Percentiles rank a stretch among this genome's conserved stretches.
Evolutionary conservation across 2,329 filamentous ascomycete genomes (phyloP).

Genomic region (Paraconiothyrium sp.): DNA sequence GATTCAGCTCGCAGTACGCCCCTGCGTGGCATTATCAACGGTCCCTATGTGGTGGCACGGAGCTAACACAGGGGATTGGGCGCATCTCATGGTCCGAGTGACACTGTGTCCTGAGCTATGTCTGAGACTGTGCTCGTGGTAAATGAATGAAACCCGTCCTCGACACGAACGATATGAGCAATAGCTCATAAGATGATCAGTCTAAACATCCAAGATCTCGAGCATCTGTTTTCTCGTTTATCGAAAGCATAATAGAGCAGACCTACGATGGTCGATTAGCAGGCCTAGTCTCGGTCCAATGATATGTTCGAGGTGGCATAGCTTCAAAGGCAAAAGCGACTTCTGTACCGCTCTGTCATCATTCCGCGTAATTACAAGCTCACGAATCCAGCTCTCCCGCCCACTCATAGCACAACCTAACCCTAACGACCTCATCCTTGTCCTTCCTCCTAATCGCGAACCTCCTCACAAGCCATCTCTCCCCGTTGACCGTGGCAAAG

Average conservation of each 20-base stretch:
- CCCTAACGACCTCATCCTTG: constrained; percentile 38
- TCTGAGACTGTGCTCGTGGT: not conserved
- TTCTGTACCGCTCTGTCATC: not conserved
- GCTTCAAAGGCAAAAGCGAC: too few relatives aligned
- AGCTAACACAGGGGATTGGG: not conserved
- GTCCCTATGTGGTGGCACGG: not conserved
- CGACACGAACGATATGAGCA: too few relatives aligned
- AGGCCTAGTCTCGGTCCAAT: too few relatives aligned
- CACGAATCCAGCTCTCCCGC: constrained; percentile 30
- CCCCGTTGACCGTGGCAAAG: constrained; percentile 41
- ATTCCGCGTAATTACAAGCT: not conserved
- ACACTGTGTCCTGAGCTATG: not conserved
- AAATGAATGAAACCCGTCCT: not conserved
- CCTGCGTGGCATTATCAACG: not conserved
- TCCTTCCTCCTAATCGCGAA: constrained; percentile 46
- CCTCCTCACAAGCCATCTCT: constrained; percentile 44
- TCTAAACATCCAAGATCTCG: too few relatives aligned
- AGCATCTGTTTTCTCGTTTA: too few relatives aligned
- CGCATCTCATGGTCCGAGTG: not conserved
- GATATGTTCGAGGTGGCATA: too few relatives aligned
- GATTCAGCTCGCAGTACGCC: not conserved
- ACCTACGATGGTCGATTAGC: too few relatives aligned
- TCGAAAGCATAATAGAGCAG: too few relatives aligned
- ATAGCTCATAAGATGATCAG: too few relatives aligned
- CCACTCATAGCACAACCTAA: constrained; percentile 49